A percentile compares a stretch with the other conserved stretches of the same genome.
Evolutionary conservation across 768 basidiomycete genomes (phyloP).

Genomic region (Aureoboletus auriporus): DNA sequence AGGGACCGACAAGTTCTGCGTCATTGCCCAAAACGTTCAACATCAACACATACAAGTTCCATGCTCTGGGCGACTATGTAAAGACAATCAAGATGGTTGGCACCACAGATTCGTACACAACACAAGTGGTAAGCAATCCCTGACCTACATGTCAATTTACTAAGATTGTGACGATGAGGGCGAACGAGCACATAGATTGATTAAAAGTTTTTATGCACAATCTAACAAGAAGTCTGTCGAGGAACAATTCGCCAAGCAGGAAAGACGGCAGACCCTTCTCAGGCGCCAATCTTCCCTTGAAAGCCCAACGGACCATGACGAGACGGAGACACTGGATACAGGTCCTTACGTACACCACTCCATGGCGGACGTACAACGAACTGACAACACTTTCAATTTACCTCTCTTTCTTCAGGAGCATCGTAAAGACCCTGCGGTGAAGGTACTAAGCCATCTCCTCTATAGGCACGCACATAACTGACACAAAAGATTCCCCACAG

Average conservation of each 20-base stretch:
- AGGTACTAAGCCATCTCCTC: too few species aligned
- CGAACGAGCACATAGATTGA: constrained; percentile 28
- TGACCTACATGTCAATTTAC: not conserved
- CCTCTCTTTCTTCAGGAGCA: not conserved
- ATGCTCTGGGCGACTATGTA: too few species aligned
- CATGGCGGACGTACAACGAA: not conserved
- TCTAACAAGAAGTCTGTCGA: constrained; percentile 16
- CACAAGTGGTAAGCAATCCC: not conserved
- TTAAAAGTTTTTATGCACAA: constrained; percentile 25
- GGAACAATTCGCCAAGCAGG: constrained; percentile 6
- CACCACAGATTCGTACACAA: constrained; percentile 21
- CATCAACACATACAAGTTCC: too few species aligned
- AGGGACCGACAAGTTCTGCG: not conserved
- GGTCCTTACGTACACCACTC: not conserved
- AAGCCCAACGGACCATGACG: not conserved
- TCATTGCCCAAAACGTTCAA: too few species aligned
- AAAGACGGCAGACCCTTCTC: not conserved
- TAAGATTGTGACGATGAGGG: too few species aligned
- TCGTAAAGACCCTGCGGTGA: not conserved
- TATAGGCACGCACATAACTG: not conserved
- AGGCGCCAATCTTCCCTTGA: not conserved
- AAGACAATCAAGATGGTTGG: constrained; percentile 17
- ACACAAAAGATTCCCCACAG: not conserved
- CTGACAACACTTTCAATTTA: constrained; percentile 1
- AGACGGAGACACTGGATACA: not conserved